Evolutionary conservation across 768 basidiomycete genomes (phyloP), one percentile per base, ranked within the genome.

Genomic region (Rhodotorula toruloides): DNA sequence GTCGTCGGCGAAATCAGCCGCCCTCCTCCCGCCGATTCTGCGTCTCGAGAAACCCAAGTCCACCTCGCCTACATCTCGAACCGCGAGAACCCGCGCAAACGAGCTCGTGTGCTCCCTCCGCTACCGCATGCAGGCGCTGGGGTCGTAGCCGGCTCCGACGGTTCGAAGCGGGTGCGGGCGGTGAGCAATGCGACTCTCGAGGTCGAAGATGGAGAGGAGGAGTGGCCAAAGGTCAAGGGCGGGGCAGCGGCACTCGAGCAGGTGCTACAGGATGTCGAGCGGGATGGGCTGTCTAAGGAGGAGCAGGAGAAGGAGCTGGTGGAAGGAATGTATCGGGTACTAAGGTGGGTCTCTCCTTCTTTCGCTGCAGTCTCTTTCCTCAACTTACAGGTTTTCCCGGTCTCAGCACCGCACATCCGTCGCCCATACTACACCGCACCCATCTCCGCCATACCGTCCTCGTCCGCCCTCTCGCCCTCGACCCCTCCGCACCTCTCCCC

Each of bases 141-240:
- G 44, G 11, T 11, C 44, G 13, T 17, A 11, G 13, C 19, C 13
- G 21, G 10, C 11, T 21, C 44, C 44, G 44, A 16, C 11, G 11
- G 52, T 29, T 17, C 44, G 58, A 21, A 22, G 13, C 7, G 32
- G 9, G 67, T 72, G 11, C 59, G 44, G 13, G 70, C 65, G 4
- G 42, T 73, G n/a, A 69, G 65, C 49, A 71, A 71, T 31, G 43
- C 65, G 27, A 67, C 73, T 14, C 65, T 68, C 40, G 67, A 63
- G 43, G 68, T 52, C 11, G 54, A 48, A 25, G 27, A 53, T 19
- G 54, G 61, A 16, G 65, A 71, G 11, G 44, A 70, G 40, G 76
- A 76, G 36, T 78, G 77, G 76, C 76, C 76, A 1, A 79, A 79
- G 59, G 78, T 79, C 36, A 44, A 59, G 31, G 63, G 73, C 4